These are phyloP conservation scores for Cucumis cinereus DNA, from an alignment of 306 rosid genomes.

Conservation along the genomic window DNA sequence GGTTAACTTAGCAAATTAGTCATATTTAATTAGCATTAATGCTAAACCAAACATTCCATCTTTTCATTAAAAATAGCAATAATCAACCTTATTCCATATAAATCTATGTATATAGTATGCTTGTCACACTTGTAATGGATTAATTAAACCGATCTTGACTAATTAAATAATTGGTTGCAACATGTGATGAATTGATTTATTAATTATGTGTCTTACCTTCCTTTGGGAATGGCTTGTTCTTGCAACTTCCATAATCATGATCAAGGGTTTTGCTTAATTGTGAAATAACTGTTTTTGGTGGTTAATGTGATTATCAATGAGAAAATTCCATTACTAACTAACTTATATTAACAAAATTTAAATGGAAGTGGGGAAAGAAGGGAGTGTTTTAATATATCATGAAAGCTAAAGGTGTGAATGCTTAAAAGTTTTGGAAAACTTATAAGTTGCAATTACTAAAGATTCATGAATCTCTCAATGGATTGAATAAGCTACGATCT, in stretches of 20 bases:
- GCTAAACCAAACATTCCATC: background rate
- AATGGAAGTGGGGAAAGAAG: background rate
- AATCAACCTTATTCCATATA: background rate
- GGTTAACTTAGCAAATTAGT: conserved; percentile 5
- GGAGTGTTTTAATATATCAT: background rate
- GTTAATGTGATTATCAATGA: background rate
- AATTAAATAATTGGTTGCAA: background rate
- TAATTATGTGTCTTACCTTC: background rate
- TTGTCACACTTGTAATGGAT: background rate
- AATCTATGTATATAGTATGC: too few species aligned
- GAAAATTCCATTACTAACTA: conserved; percentile 5
- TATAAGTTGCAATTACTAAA: background rate
- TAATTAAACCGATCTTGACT: background rate
- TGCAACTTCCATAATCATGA: background rate
- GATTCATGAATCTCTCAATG: background rate
- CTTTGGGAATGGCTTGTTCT: background rate
- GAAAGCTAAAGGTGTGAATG: background rate
- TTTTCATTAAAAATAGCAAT: background rate
- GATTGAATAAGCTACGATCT: background rate
- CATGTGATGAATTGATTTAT: background rate
- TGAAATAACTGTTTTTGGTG: background rate
- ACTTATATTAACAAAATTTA: background rate
- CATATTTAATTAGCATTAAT: background rate
- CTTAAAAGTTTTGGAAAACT: background rate
- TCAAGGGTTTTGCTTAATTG: background rate